These are phyloP conservation scores for Triangularia setosa DNA, from an alignment of 2,329 filamentous ascomycete genomes.

Conservation along the genomic window DNA sequence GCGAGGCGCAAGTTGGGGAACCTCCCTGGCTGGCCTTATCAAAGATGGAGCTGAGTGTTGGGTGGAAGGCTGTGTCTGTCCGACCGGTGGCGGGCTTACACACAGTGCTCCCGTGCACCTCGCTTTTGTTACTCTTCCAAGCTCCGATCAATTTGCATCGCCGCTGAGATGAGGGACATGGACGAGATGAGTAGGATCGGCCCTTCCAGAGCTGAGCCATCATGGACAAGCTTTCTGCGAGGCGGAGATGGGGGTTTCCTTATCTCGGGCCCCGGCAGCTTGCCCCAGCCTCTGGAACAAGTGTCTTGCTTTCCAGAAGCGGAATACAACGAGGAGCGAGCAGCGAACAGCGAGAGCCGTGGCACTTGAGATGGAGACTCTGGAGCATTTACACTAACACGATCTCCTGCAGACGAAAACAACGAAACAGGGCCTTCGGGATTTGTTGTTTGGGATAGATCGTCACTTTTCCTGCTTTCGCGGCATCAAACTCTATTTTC, in stretches of 20 bases:
- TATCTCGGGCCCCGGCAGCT: conserved; percentile 2
- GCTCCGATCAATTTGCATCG: conserved; percentile 1
- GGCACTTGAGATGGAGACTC: background rate
- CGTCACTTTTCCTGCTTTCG: background rate
- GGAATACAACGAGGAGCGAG: background rate
- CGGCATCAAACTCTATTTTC: conserved; percentile 3
- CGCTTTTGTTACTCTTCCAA: background rate
- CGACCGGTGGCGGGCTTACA: background rate
- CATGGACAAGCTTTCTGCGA: background rate
- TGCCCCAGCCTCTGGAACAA: background rate
- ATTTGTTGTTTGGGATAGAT: background rate
- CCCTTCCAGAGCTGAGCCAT: background rate
- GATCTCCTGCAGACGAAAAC: conserved; percentile 1
- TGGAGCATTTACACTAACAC: background rate
- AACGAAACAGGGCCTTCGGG: background rate
- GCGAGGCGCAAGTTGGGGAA: background rate
- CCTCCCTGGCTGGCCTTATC: conserved; percentile 11
- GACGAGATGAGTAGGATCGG: conserved; percentile 6
- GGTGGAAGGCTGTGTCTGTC: background rate
- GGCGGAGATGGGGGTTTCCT: background rate
- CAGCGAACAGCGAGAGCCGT: background rate
- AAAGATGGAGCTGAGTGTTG: background rate
- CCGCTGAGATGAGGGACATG: background rate
- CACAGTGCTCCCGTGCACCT: background rate
- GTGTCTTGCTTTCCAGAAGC: conserved; percentile 7